phyloP scores from a whole-genome alignment of 306 rosid species.

The Dicorynia guianensis region DNA sequence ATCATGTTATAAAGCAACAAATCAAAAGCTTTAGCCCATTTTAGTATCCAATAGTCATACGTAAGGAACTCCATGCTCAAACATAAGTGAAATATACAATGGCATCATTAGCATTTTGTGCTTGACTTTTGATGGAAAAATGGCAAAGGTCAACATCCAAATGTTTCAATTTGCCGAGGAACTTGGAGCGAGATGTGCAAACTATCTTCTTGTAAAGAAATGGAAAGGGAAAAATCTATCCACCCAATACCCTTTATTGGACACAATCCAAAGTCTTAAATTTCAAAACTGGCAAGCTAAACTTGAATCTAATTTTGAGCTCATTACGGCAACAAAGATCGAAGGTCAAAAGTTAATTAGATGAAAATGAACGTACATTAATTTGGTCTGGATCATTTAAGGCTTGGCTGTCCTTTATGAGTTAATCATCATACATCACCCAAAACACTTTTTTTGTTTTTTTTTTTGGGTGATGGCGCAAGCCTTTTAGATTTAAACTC shows the following conservation, averaged over 20 bases:
- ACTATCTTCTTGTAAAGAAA: conserved; percentile 18
- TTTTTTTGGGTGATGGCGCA: too few relatives aligned
- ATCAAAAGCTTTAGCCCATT: conserved; percentile 19
- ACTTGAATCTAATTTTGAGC: neutral
- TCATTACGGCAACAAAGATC: neutral
- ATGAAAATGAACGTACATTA: neutral
- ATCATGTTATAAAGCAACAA: neutral
- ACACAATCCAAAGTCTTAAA: neutral
- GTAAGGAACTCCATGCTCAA: conserved; percentile 25
- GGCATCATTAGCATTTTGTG: conserved; percentile 13
- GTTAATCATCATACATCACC: neutral
- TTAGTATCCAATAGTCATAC: conserved; percentile 5
- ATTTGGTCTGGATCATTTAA: conserved; percentile 10
- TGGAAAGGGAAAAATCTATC: neutral
- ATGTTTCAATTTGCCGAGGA: conserved; percentile 26
- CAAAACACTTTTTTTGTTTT: neutral
- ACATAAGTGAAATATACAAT: conserved; percentile 1
- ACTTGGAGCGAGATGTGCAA: conserved; percentile 6
- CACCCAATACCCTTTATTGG: neutral
- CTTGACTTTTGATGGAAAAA: conserved; percentile 35
- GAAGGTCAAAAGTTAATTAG: neutral
- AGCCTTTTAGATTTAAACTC: too few relatives aligned
- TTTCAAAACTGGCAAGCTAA: conserved; percentile 18
- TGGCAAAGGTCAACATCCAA: conserved; percentile 39
- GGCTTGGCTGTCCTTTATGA: neutral